These are phyloP conservation scores for Trichoderma gracile DNA, from an alignment of 2,329 filamentous ascomycete genomes.

Conservation along the genomic window DNA sequence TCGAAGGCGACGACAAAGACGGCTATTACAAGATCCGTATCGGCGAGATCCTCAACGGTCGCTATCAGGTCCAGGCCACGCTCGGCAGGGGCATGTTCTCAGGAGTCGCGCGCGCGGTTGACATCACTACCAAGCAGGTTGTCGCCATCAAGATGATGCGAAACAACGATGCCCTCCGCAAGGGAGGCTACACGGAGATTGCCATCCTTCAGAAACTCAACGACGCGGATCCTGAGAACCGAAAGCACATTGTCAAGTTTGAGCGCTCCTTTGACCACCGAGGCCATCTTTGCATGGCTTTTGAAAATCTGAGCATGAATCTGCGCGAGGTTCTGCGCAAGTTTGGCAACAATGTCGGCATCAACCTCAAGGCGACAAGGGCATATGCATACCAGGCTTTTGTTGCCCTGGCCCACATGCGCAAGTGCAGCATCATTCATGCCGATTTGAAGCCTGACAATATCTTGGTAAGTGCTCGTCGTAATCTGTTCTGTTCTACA, in stretches of 20 bases:
- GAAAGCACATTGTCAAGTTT: conserved; percentile 88
- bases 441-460: conserved; percentile 98
- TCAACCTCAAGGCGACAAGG: conserved; percentile 84
- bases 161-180: conserved; percentile 89
- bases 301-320: conserved; percentile 93
- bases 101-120: conserved; percentile 85
- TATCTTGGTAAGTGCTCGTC: conserved; percentile 63
- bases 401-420: conserved; percentile 80
- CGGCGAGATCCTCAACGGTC: conserved; percentile 83
- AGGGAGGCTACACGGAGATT: conserved; percentile 92
- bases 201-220: conserved; percentile 87
- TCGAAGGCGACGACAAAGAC: conserved; percentile 92
- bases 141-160: conserved; percentile 98
- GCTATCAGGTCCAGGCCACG: conserved; percentile 84
- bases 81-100: conserved; percentile 96
- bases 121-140: conserved; percentile 70
- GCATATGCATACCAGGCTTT: conserved; percentile 95
- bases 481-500: background rate
- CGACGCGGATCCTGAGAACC: conserved; percentile 80
- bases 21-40: conserved; percentile 96
- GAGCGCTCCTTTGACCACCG: conserved; percentile 91
- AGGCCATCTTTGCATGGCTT: conserved; percentile 92
- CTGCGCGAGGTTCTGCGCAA: conserved; percentile 92
- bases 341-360: conserved; percentile 89
- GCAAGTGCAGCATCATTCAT: conserved; percentile 90